Percentiles rank a stretch among this genome's conserved stretches.
These are phyloP conservation scores for Fermentozyma sake DNA, from an alignment of 1,139 yeast species.

Conservation along the genomic window DNA sequence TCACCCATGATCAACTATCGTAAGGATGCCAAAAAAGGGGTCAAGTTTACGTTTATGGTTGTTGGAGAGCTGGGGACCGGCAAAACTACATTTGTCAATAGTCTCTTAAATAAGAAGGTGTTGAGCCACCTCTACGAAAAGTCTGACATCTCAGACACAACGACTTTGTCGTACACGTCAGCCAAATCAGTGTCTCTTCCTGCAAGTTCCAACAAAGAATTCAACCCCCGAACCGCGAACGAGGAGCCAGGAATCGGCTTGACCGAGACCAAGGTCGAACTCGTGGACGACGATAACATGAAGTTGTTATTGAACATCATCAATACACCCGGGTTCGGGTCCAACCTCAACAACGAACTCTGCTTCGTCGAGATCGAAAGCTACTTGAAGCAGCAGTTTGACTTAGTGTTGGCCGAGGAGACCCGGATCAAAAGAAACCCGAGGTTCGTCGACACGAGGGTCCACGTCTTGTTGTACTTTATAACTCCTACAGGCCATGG, in stretches of 20 bases:
- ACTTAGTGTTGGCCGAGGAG: conserved; percentile 87
- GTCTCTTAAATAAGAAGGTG: conserved; percentile 60
- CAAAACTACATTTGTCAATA: conserved; percentile 27
- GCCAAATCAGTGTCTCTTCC: conserved; percentile 49
- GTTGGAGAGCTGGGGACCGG: conserved; percentile 28
- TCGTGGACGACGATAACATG: conserved; percentile 74
- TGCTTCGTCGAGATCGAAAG: conserved; percentile 67
- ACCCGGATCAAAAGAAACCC: conserved; percentile 87
- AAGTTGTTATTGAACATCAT: conserved; percentile 58
- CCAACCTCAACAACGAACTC: conserved; percentile 57
- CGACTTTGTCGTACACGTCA: conserved; percentile 45
- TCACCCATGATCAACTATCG: conserved; percentile 49
- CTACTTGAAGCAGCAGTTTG: conserved; percentile 85
- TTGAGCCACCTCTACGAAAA: conserved; percentile 53
- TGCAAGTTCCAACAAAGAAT: conserved; percentile 40
- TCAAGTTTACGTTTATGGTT: conserved; percentile 51
- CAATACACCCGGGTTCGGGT: conserved; percentile 81
- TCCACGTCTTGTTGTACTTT: conserved; percentile 67
- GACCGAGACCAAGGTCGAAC: conserved; percentile 66
- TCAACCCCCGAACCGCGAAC: conserved; percentile 40
- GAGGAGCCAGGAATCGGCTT: conserved; percentile 60
- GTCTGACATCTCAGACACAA: conserved; percentile 31
- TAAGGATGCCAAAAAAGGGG: conserved; percentile 80
- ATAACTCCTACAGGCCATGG: conserved; percentile 79
- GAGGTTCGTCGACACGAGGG: conserved; percentile 70